phyloP scores from a whole-genome alignment of 1,284 basidiomycete species.

The Cryptococcus sp. region DNA sequence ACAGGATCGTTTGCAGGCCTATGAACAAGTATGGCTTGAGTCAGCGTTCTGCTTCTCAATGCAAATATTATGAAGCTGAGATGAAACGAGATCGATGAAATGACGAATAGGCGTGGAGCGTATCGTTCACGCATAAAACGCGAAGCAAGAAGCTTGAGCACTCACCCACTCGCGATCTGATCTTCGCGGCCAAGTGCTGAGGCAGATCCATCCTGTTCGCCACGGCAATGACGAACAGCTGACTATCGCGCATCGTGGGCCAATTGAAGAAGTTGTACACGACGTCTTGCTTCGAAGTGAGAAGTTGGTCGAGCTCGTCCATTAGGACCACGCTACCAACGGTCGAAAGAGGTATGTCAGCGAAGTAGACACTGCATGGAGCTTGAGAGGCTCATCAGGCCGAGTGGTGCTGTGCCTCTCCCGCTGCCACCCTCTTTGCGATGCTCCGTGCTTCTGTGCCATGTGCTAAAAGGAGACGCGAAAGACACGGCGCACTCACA shows the following conservation, averaged over 20 bases:
- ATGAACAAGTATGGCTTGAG: background rate
- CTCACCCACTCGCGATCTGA: conserved; percentile 85
- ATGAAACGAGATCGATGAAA: background rate
- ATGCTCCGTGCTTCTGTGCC: too few species aligned
- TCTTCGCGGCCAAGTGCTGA: conserved; percentile 88
- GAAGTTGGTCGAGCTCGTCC: conserved; percentile 96
- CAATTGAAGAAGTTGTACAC: conserved; percentile 99
- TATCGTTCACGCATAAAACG: background rate
- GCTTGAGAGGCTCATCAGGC: too few species aligned
- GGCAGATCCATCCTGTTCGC: conserved; percentile 99
- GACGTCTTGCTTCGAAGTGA: conserved; percentile 95
- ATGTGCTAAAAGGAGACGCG: background rate
- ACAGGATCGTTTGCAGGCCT: conserved; percentile 96
- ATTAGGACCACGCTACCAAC: conserved; percentile 81
- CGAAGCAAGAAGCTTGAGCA: conserved; percentile 3
- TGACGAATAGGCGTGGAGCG: background rate
- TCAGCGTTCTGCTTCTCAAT: background rate
- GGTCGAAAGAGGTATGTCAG: too few species aligned
- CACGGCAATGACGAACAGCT: conserved; percentile 92
- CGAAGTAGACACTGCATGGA: too few species aligned
- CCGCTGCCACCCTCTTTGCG: too few species aligned
- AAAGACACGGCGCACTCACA: conserved; percentile 34
- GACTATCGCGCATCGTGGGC: conserved; percentile 84
- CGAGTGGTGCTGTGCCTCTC: too few species aligned
- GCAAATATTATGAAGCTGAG: background rate